Percentiles rank a stretch among this genome's conserved stretches.
Conservation (phyloP, 345 rosid genomes). For the Citrus medica region DNA sequence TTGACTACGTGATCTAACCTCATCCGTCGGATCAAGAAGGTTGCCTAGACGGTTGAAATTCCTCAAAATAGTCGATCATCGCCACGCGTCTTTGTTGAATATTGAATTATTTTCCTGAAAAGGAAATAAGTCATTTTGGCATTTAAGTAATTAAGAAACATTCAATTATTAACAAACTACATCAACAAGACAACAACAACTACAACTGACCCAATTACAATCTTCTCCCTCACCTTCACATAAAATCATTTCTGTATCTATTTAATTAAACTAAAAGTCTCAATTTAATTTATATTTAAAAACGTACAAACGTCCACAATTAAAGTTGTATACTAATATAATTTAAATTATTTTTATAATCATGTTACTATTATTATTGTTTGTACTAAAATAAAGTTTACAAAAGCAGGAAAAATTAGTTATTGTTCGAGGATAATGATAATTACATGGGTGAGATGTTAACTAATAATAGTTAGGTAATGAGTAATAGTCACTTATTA, state of each 20-base stretch:
- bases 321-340: no score
- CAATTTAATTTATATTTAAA: no score
- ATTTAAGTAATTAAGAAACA: neutral
- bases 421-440: neutral
- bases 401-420: neutral
- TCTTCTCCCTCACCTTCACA: neutral
- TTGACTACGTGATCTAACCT: constrained; percentile 6
- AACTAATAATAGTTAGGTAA: neutral
- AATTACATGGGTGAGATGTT: neutral
- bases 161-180: neutral
- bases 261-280: no score
- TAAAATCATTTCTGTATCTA: no score
- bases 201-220: neutral
- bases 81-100: constrained; percentile 20
- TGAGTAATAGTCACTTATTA: neutral
- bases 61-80: neutral
- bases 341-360: no score
- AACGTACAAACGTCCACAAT: no score
- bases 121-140: constrained; percentile 1
- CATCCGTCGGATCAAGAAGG: constrained; percentile 30
- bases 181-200: neutral
- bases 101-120: constrained; percentile 17
- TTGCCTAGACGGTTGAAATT: constrained; percentile 35
- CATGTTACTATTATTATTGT: no score
- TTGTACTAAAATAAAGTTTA: no score